Percentiles rank a stretch among this genome's conserved stretches.
phyloP scores from a whole-genome alignment of 1,284 basidiomycete genomes.

The Pascua guehoae region DNA sequence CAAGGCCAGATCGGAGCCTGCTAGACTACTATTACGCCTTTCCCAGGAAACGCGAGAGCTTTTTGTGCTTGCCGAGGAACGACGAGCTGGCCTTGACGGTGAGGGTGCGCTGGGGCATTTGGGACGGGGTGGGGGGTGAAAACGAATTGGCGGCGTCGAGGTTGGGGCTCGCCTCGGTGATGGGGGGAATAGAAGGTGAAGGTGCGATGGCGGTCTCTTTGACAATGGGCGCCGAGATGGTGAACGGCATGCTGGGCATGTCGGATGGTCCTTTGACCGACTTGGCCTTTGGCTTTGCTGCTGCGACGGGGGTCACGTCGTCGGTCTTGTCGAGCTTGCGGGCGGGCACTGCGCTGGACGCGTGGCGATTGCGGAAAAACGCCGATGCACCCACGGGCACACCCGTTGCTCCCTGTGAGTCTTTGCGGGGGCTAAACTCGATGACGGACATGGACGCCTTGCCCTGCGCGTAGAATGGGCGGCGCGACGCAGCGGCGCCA shows the following conservation, averaged over 20 bases:
- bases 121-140: background rate
- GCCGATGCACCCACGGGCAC: background rate
- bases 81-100: constrained; percentile 2
- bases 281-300: too few species aligned
- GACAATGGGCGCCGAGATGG: too few species aligned
- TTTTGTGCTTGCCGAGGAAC: constrained; percentile 15
- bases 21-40: constrained; percentile 1
- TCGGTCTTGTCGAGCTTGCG: background rate
- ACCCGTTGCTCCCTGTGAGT: background rate
- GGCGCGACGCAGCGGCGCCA: constrained; percentile 2
- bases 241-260: too few species aligned
- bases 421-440: constrained; percentile 13
- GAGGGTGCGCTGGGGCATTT: background rate
- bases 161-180: background rate
- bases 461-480: constrained; percentile 23
- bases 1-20: background rate
- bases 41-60: constrained; percentile 12
- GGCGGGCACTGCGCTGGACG: background rate
- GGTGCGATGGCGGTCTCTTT: background rate
- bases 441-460: constrained; percentile 23
- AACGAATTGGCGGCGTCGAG: background rate
- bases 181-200: background rate
- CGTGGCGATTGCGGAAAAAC: background rate
- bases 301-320: background rate
- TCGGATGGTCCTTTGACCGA: too few species aligned